Evolutionary conservation across 78 protist species (phyloP).

Genomic region (Trichosphaerium sp.): DNA sequence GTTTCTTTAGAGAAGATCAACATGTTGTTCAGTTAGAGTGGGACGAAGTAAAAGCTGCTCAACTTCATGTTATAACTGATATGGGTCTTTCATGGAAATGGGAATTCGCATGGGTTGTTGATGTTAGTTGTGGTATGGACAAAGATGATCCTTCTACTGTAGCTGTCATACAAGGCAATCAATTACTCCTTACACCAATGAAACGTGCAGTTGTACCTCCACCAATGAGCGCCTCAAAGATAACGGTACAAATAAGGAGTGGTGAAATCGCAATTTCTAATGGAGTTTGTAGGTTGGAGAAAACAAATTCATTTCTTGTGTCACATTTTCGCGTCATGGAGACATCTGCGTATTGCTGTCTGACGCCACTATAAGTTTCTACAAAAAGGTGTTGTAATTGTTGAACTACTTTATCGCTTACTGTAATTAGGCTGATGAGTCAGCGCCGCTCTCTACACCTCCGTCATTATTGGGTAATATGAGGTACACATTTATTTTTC

Average conservation of each 20-base stretch:
- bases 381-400: too few relatives aligned
- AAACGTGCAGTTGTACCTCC: conserved; percentile 49
- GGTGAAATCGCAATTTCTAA: too few relatives aligned
- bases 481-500: too few relatives aligned
- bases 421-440: too few relatives aligned
- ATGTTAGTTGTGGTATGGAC: not conserved
- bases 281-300: too few relatives aligned
- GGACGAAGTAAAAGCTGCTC: not conserved
- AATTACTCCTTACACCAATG: conserved; percentile 35
- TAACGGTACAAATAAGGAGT: not conserved
- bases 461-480: too few relatives aligned
- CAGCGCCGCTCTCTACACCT: too few relatives aligned
- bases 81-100: not conserved
- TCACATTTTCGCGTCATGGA: too few relatives aligned
- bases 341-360: too few relatives aligned
- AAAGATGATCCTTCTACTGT: conserved; percentile 3
- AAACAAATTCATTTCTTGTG: too few relatives aligned
- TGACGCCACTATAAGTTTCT: too few relatives aligned
- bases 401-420: too few relatives aligned
- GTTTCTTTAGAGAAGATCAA: not conserved
- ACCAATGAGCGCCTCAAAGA: conserved; percentile 33
- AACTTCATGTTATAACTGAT: not conserved
- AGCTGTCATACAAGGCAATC: conserved; percentile 35
- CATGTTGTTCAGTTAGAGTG: not conserved
- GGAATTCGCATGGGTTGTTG: conserved; percentile 25